Base-by-base conservation (phyloP, 2,329 filamentous ascomycete species). In the Akanthomyces uredinophilus region DNA sequence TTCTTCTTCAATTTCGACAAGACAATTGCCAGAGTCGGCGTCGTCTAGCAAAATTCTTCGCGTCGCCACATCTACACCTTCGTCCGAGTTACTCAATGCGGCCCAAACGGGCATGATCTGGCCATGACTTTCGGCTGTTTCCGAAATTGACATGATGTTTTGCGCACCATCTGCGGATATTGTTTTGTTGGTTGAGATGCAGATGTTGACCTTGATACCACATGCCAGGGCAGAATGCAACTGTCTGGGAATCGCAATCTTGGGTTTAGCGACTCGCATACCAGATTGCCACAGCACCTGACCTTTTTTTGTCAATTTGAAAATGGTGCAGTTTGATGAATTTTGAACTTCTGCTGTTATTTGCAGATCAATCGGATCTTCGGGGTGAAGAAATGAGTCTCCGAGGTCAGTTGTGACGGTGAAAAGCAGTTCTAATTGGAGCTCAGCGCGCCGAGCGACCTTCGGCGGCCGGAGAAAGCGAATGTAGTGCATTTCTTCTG, bases 361-460 rank as follows among this genome's bases (percentile, higher is more conserved):
- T 18, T 72, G 69, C 3, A 86, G 71, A 16, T 75, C 72, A n/a
- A 85, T 63, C 5, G 81, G 76, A 20, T 70, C 68, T 16, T 74
- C 71, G 0, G 80, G 79, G n/a, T 66, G 72, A 13, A 86, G 76
- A 55, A 83, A 83, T 0, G 81, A 75, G 67, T 86, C 83, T 37
- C 83, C 81, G 1, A 86, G 75, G 63, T 86, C 83, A 14, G 83
- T 86, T 13, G 81, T 84, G 66, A 86, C 79, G 63, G 82, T 80
- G 64, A 86, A 72, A 1, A 83, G 73, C 4, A 86, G 68, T 54
- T 77, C 75, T 8, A 82, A 67, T 16, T 66, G 20, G 66, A 73
- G 65, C 51, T 66, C 63, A 63, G 67, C 58, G 14, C 66, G 43
- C 61, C 57, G 67, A 0, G 70, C 69, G 50, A 81, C 68, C 65